Base-by-base conservation (phyloP, 306 rosid species). In the Dryas octopetala region DNA sequence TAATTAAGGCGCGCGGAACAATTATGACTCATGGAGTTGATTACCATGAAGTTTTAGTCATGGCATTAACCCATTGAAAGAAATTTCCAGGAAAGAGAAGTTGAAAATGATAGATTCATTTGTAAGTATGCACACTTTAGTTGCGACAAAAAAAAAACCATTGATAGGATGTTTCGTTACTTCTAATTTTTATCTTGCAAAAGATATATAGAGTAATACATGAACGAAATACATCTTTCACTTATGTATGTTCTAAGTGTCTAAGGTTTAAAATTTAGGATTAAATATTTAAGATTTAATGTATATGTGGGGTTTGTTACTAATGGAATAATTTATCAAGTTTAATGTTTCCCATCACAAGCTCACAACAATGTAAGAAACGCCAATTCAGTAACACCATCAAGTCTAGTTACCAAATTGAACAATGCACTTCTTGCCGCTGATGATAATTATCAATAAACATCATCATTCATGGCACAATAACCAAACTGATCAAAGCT, bases 41-140 rank as follows among this genome's bases (percentile, higher is more conserved):
- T 32, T 32, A 32, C 49, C 49, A 58, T 7, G 38, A 3, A 40
- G 17, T 60, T 11, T 60, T n/a, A 60, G 45, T 60, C 66, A 61
- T 12, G n/a, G 10, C 66, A 32, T 49, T 32, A 32, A 32, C 28
- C 43, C 77, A 26, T n/a, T 16, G 15, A 73, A 62, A 64, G 48
- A 62, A 62, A 74, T 74, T 74, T n/a, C 48, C 75, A 43, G 45
- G 65, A 57, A 43, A 71, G 48, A 55, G 14, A 57, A 13, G 52
- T 47, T 48, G 46, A 72, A 72, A 32, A 45, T 58, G 68, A 72
- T 75, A 5, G 38, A 32, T 32, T 32, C 38, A 32, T 32, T 32
- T 32, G 38, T 32, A 32, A 32, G 38, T 32, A 32, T 32, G 38
- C 38, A 32, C 38, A 32, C 38, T 1, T 32, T 32, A 32, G 38